Evolutionary conservation across 768 basidiomycete genomes (phyloP), one percentile per base, ranked within the genome.

Genomic region (Kwoniella shandongensis): DNA sequence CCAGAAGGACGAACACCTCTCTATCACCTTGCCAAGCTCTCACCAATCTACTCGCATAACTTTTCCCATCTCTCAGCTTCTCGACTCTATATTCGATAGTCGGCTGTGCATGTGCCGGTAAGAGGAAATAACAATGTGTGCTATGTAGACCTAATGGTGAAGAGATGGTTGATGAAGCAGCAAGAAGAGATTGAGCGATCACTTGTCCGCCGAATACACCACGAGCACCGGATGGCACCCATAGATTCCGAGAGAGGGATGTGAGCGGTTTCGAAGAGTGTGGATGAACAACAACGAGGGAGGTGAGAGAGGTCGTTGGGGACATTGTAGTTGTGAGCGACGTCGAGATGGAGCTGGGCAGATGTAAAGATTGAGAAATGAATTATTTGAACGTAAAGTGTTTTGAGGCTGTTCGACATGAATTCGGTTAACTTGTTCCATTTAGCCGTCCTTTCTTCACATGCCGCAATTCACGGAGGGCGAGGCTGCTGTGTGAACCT

Each of bases 131-230:
- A 35, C 72, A 74, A 53, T 75, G 75, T 36, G 67, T 63, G 51
- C 64, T 66, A 54, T 76, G 70, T 6, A 74, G 61, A 1, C 69
- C 67, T 11, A 70, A 49, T 12, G 46, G 49, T 7, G 51, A 11
- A 10, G 51, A 38, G 11, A 76, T 42, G 4, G 75, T 76, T 27
- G 53, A 25, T 13, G 60, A 49, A 17, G 73, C 67, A 23, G 76
- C 73, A 10, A 59, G 42, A 20, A 78, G 63, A 5, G 73, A 70
- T 48, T 74, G 72, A 0, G 63, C 75, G 38, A 78, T 70, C 47
- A 78, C 75, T 63, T 78, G 76, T 6, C 76, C 76, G 25, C 76
- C 76, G 45, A 76, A 77, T 1, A 73, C 74, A 1, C 76, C 76
- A 30, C 74, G 59, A 18, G 71, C 71, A 18, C 71, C 71, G 26